Base-by-base conservation (phyloP, 2,329 filamentous ascomycete genomes). In the Talaromyces amestolkiae region DNA sequence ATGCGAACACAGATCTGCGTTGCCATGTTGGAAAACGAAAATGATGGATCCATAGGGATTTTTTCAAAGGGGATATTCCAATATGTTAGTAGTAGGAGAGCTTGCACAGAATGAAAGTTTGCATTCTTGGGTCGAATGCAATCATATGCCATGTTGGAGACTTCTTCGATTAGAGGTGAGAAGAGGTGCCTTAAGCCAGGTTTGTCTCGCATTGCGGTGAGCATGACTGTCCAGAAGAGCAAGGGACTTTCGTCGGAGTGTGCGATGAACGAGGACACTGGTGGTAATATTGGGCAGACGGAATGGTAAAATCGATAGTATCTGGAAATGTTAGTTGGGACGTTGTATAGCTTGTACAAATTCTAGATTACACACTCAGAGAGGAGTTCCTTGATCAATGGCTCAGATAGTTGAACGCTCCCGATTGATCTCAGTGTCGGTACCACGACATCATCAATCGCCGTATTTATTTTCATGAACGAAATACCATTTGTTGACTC, bases 1-100 rank as follows among this genome's bases (percentile, higher is more conserved):
- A 66, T 51, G 1, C 66, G 56, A 6, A 64, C 37, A 13, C 64
- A 65, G 24, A 64, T 54, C 27, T 68, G 64, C 15, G 66, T 68
- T 8, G 66, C 60, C 35, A 64, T 37, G 17, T 51, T 65, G 33
- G 64, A 19, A 47, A 68, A 61, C 10, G 66, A 45, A 58, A 58
- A 33, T 2, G 54, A 64, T 53, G 66, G 61, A 22, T 68, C 66
- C n/a, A 62, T 61, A 24, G 62, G 62, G 22, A 61, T 24, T n/a
- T 24, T 59, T 8, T 60, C 37, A n/a, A 66, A 68, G 4, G 66
- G 66, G 15, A 66, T 56, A 31, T 61, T 65, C 66, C 66, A 68
- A 33, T 64, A 64, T 24, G 64, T 64, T 3, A 68, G 64, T 11
- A 68, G 41, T 19, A 68, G 35, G n/a, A 68, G 53, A 4, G 64